Evolutionary conservation across 345 rosid genomes (phyloP).

Genomic region (Pistacia atlantica): DNA sequence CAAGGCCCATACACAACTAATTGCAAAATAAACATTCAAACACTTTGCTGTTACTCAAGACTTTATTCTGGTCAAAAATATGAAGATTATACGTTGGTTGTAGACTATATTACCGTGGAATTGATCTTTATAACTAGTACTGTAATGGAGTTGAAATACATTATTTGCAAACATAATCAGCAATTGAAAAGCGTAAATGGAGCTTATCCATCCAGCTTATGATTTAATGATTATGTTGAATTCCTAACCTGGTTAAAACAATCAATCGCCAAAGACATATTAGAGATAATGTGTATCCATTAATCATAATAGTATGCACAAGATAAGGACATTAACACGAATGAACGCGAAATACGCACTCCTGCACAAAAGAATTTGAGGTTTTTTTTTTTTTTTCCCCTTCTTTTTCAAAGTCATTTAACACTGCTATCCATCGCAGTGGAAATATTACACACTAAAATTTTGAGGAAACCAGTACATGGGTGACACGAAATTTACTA

Average conservation of each 20-base stretch:
- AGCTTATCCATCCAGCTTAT: no score
- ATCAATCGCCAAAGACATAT: background rate
- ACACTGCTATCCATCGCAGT: constrained; percentile 1
- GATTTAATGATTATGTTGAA: no score
- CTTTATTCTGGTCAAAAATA: no score
- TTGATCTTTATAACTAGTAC: no score
- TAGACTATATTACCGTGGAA: no score
- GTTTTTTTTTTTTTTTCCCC: background rate
- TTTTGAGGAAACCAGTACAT: background rate
- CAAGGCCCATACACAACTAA: background rate
- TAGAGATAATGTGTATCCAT: no score
- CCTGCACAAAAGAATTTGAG: constrained; percentile 4
- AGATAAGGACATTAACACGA: background rate
- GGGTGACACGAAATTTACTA: constrained; percentile 6
- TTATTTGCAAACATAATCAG: no score
- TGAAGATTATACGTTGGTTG: no score
- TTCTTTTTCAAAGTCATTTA: background rate
- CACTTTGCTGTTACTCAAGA: no score
- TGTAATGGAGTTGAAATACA: no score
- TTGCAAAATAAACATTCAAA: no score
- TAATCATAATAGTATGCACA: background rate
- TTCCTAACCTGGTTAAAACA: background rate
- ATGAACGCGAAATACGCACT: background rate
- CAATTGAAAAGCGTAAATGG: no score
- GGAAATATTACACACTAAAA: constrained; percentile 8